Conservation (phyloP, 805 yeast genomes). For the Hanseniaspora nectarophila region DNA sequence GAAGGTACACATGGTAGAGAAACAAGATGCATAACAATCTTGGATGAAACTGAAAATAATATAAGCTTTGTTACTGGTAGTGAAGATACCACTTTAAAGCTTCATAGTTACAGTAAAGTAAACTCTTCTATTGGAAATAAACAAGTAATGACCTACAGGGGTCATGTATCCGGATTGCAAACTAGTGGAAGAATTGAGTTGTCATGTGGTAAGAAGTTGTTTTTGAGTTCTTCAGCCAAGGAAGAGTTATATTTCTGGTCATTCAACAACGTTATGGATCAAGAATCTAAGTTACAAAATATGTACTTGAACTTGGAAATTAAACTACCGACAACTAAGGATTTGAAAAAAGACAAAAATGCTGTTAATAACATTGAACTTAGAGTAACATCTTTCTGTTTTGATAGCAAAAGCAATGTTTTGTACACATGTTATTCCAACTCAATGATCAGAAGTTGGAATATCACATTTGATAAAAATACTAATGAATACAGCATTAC, state of each 20-base stretch:
- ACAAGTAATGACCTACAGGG: conserved; percentile 51
- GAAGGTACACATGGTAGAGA: conserved; percentile 88
- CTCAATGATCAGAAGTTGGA: conserved; percentile 12
- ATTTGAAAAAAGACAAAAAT: conserved; percentile 14
- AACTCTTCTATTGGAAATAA: conserved; percentile 28
- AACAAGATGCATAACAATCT: conserved; percentile 59
- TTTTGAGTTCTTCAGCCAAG: conserved; percentile 61
- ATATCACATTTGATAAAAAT: background rate
- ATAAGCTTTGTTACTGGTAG: conserved; percentile 59
- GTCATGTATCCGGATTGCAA: conserved; percentile 85
- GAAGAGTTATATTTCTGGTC: conserved; percentile 81
- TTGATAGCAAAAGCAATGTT: background rate
- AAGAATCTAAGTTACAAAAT: conserved; percentile 19
- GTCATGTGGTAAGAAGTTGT: conserved; percentile 35
- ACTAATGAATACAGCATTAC: background rate
- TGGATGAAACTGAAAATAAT: conserved; percentile 25
- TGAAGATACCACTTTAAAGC: conserved; percentile 70
- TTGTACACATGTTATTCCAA: conserved; percentile 1
- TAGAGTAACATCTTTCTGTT: conserved; percentile 1
- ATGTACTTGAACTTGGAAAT: conserved; percentile 40
- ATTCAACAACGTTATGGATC: background rate
- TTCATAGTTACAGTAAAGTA: conserved; percentile 33
- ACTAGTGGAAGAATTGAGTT: conserved; percentile 21
- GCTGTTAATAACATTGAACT: background rate
- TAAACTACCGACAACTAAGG: conserved; percentile 37